Conservation (phyloP, 148 eudicot genomes). For the Diospyros lotus region DNA sequence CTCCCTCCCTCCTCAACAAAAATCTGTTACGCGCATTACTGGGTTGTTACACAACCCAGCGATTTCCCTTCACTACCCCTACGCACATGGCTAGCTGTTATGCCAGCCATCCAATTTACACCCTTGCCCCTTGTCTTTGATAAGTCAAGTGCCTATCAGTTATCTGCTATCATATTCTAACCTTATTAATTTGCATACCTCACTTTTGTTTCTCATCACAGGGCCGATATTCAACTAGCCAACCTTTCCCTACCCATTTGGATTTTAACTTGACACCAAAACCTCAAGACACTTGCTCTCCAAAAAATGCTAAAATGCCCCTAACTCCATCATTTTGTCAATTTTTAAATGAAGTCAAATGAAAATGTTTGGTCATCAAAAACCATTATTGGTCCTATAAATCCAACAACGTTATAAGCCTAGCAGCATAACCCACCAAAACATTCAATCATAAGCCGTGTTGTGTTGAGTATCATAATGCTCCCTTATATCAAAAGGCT, state of each 20-base stretch:
- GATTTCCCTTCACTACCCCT: not conserved
- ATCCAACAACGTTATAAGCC: not conserved
- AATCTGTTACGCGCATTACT: too few species aligned
- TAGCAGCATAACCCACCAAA: not conserved
- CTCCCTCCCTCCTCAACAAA: too few species aligned
- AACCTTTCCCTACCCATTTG: not conserved
- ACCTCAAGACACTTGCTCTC: not conserved
- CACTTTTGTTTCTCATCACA: not conserved
- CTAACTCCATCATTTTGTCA: not conserved
- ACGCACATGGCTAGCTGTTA: not conserved
- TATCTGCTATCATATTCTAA: not conserved
- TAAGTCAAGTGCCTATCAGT: too few species aligned
- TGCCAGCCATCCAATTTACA: not conserved
- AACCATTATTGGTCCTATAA: not conserved
- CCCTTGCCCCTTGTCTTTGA: not conserved
- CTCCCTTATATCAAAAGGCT: not conserved
- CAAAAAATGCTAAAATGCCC: not conserved
- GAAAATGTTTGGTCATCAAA: not conserved
- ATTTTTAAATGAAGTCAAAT: not conserved
- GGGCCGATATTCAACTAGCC: not conserved
- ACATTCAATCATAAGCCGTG: not conserved
- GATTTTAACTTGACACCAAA: not conserved
- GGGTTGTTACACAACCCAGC: too few species aligned
- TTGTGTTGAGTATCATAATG: not conserved
- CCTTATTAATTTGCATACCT: too few species aligned